phyloP scores from a whole-genome alignment of 139 green algal genomes.

The Chlorella sorokiniana region DNA sequence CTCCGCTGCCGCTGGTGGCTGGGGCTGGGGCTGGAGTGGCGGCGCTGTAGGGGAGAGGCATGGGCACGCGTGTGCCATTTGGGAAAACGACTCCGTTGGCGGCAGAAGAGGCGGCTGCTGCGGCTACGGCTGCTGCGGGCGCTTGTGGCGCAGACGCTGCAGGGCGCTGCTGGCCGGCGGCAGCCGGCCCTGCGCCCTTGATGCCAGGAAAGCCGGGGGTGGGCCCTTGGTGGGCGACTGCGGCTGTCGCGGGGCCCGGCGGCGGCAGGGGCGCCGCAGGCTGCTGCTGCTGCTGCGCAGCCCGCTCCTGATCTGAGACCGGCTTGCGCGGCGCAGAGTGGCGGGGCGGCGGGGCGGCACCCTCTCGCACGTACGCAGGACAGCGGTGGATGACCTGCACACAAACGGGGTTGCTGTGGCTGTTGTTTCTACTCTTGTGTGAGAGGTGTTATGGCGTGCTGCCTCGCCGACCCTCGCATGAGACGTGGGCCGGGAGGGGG shows the following conservation, averaged over 20 bases:
- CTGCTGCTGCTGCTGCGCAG: background rate
- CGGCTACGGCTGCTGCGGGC: background rate
- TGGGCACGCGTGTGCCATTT: background rate
- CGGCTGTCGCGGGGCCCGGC: background rate
- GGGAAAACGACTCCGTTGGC: background rate
- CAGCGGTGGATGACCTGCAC: background rate
- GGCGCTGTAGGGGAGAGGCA: slow-evolving; percentile 5
- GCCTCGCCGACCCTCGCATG: too few species aligned
- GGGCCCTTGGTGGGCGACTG: background rate
- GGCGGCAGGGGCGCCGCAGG: background rate
- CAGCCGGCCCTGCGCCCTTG: background rate
- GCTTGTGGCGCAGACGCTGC: background rate
- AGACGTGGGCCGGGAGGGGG: background rate
- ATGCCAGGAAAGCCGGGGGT: background rate
- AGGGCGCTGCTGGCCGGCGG: background rate
- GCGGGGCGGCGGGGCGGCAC: background rate
- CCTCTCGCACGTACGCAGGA: background rate
- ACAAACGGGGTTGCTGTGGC: background rate
- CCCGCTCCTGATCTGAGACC: background rate
- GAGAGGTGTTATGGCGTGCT: too few species aligned
- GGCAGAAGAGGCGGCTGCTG: background rate
- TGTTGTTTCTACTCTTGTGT: too few species aligned
- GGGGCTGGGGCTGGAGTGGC: background rate
- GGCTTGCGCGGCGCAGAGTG: background rate
- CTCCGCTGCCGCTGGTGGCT: slow-evolving; percentile 1